These are phyloP conservation scores for Scorias spongiosa DNA, from an alignment of 2,329 filamentous ascomycete genomes.

Conservation along the genomic window DNA sequence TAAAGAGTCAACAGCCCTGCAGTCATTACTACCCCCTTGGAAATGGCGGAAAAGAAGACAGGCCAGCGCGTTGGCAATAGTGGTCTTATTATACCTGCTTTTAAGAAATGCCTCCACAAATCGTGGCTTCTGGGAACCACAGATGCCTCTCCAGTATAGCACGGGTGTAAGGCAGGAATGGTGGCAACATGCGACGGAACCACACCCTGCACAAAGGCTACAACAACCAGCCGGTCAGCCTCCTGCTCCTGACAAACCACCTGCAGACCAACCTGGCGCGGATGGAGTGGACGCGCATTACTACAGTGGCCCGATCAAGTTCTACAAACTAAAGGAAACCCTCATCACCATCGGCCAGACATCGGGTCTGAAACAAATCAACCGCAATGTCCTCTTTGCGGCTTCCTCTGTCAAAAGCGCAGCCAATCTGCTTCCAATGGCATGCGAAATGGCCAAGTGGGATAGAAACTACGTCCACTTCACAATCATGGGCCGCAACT, in stretches of 20 bases:
- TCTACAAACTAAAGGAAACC: conserved; percentile 47
- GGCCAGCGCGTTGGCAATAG: conserved; percentile 23
- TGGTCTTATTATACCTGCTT: conserved; percentile 46
- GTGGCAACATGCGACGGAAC: background rate
- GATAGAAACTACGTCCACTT: conserved; percentile 66
- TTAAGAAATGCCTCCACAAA: conserved; percentile 47
- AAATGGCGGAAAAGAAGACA: conserved; percentile 37
- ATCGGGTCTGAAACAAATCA: conserved; percentile 35
- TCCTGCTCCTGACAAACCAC: background rate
- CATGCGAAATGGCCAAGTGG: conserved; percentile 68
- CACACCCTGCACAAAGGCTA: background rate
- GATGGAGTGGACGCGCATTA: conserved; percentile 23
- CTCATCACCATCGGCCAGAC: conserved; percentile 45
- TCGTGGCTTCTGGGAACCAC: conserved; percentile 15
- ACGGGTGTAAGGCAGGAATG: background rate
- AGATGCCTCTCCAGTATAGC: background rate
- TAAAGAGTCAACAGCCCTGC: conserved; percentile 4
- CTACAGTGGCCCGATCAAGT: conserved; percentile 57
- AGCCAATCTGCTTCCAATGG: conserved; percentile 59
- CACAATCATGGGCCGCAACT: conserved; percentile 58
- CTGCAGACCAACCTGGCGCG: conserved; percentile 1
- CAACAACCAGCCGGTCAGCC: background rate
- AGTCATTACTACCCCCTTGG: conserved; percentile 15
- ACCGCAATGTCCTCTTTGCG: conserved; percentile 65
- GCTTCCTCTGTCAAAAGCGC: conserved; percentile 60